Evolutionary conservation across 805 yeast species (phyloP), one percentile per base, ranked within the genome.

Genomic region (Candida broadrunensis): DNA sequence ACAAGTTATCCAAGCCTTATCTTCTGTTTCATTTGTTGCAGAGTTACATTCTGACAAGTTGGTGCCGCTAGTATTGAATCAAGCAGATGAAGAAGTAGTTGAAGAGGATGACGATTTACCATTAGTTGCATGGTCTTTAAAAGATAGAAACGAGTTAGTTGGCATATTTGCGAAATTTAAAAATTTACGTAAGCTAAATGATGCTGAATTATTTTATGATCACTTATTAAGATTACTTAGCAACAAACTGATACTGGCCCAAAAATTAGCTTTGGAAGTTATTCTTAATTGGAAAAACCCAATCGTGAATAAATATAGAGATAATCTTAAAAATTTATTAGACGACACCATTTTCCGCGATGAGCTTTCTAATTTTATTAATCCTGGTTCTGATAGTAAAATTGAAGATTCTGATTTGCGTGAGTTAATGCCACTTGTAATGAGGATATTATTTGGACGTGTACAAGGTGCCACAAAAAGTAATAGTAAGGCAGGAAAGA

Each of bases 321-420:
- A 85, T 45, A 83, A 83, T 49, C 65, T 93, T 51, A 74, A 65
- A 35, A 89, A 84, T 46, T 61, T 93, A 43, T 66, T 91, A 14
- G 97, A 91, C 58, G 95, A 88, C 45, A 77, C 86, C 2, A 67
- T 83, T 14, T 90, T 88, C 67, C 78, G 88, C 43, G 99, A 93
- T 61, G 97, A 90, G 61, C 66, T 90, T 23, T 70, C 85, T 16
- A 76, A 73, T 14, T 73, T 93, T 30, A 63, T 87, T 15, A 72
- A 75, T 15, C 38, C 36, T 30, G 71, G 70, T 29, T 67, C 73
- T 16, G 79, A 74, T 4, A 74, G 80, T 7, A 70, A 64, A 3
- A 71, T 89, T 39, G 88, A 85, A 46, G 72, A 68, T 6, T 69
- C 68, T 3, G 97, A 93, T 55, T 65, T 74, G 13, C 66, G 58